phyloP scores from a whole-genome alignment of 202 grass and related monocot genomes.

The Bolboschoenoplectus hybrid region DNA sequence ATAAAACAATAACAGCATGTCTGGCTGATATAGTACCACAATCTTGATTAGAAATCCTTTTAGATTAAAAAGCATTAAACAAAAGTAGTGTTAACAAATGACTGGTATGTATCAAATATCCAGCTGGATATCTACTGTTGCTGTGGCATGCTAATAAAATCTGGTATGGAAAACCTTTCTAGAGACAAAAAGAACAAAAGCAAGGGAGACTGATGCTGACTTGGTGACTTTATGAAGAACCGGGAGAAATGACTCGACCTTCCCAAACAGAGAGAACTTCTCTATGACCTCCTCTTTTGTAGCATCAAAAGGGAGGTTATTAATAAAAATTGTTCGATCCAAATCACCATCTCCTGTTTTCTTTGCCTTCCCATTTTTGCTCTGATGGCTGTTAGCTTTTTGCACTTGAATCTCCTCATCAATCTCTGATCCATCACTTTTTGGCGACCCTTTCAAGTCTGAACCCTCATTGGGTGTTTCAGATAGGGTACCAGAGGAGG shows the following conservation, averaged over 20 bases:
- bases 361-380: conserved; percentile 28
- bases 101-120: not conserved
- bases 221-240: conserved; percentile 97
- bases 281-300: conserved; percentile 69
- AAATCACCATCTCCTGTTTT: conserved; percentile 57
- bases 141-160: conserved; percentile 12
- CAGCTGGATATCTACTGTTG: not conserved
- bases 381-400: conserved; percentile 38
- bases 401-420: conserved; percentile 54
- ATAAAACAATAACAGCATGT: not conserved
- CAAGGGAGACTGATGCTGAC: conserved; percentile 52
- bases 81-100: not conserved
- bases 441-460: conserved; percentile 9
- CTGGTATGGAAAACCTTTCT: not conserved
- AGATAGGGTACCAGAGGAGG: conserved; percentile 54
- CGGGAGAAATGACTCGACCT: conserved; percentile 75
- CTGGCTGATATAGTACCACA: not conserved
- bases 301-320: conserved; percentile 93
- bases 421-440: conserved; percentile 41
- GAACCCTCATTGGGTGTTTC: conserved; percentile 45
- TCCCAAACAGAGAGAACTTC: conserved; percentile 84
- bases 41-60: not conserved
- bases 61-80: not conserved
- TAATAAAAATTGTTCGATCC: conserved; percentile 88
- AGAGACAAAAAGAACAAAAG: not conserved